Percentiles rank a stretch among this genome's conserved stretches.
These are phyloP conservation scores for Malus sylvestris DNA, from an alignment of 306 rosid species.

Conservation along the genomic window DNA sequence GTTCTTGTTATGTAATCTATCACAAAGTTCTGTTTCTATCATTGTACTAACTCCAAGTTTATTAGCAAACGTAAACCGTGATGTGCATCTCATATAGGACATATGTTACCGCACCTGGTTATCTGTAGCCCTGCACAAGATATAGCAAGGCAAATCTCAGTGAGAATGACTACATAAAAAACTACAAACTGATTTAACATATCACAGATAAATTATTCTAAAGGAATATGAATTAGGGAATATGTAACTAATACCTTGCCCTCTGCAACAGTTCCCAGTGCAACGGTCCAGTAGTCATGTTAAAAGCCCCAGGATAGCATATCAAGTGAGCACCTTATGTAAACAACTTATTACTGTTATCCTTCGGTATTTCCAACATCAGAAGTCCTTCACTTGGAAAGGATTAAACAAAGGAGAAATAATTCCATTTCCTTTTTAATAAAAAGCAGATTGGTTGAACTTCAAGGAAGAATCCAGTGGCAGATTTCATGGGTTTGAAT, in stretches of 20 bases:
- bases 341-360: slow-evolving; percentile 22
- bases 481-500: background rate
- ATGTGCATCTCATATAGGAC: background rate
- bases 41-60: background rate
- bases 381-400: background rate
- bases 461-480: background rate
- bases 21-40: background rate
- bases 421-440: background rate
- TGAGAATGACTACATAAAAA: slow-evolving; percentile 10
- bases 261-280: slow-evolving; percentile 96
- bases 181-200: background rate
- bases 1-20: background rate
- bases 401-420: background rate
- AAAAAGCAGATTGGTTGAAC: background rate
- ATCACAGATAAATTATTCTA: background rate
- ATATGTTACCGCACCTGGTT: slow-evolving; percentile 56
- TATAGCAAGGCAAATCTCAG: slow-evolving; percentile 18
- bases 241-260: slow-evolving; percentile 50
- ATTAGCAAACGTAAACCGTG: background rate
- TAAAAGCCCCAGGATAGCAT: slow-evolving; percentile 98
- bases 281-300: slow-evolving; percentile 98
- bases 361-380: background rate
- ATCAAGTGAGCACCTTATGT: slow-evolving; percentile 90
- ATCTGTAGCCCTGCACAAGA: slow-evolving; percentile 83
- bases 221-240: background rate